A percentile compares a stretch with the other conserved stretches of the same genome.
Evolutionary conservation across 306 rosid species (phyloP).

Genomic region (Lathyrus oleraceus): DNA sequence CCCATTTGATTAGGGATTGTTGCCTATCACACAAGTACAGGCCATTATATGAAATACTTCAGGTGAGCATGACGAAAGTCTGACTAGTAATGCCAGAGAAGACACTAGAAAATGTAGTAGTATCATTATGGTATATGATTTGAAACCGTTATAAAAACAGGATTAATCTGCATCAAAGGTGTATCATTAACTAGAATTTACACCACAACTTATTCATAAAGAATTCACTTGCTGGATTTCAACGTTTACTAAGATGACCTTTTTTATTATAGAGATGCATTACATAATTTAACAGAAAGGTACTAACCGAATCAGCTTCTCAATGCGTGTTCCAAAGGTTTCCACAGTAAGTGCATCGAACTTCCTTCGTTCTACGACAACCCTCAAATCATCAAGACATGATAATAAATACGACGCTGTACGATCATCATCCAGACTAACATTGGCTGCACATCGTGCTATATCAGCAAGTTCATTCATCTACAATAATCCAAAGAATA

Average conservation of each 20-base stretch:
- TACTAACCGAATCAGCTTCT: constrained; percentile 85
- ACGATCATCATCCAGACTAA: constrained; percentile 79
- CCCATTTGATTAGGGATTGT: not conserved
- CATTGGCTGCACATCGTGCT: constrained; percentile 86
- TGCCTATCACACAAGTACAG: not conserved
- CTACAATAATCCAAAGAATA: constrained; percentile 50
- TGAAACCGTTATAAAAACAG: constrained; percentile 5
- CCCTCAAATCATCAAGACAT: constrained; percentile 89
- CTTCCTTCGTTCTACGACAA: constrained; percentile 79
- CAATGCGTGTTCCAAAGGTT: constrained; percentile 93
- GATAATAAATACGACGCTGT: constrained; percentile 66
- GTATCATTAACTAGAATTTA: constrained; percentile 5
- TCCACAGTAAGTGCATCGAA: constrained; percentile 83
- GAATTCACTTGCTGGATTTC: constrained; percentile 16
- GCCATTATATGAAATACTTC: constrained; percentile 15
- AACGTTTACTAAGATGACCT: constrained; percentile 1
- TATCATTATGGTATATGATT: constrained; percentile 8
- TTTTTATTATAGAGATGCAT: not conserved
- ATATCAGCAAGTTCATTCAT: constrained; percentile 95
- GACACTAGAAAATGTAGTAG: constrained; percentile 2
- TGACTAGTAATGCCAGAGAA: constrained; percentile 9
- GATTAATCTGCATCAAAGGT: not conserved
- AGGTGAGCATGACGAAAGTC: not conserved
- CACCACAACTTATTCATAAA: constrained; percentile 16
- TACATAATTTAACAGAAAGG: constrained; percentile 26